Evolutionary conservation across 805 yeast species (phyloP), one percentile per base, ranked within the genome.

Genomic region (Myxozyma sirexii): DNA sequence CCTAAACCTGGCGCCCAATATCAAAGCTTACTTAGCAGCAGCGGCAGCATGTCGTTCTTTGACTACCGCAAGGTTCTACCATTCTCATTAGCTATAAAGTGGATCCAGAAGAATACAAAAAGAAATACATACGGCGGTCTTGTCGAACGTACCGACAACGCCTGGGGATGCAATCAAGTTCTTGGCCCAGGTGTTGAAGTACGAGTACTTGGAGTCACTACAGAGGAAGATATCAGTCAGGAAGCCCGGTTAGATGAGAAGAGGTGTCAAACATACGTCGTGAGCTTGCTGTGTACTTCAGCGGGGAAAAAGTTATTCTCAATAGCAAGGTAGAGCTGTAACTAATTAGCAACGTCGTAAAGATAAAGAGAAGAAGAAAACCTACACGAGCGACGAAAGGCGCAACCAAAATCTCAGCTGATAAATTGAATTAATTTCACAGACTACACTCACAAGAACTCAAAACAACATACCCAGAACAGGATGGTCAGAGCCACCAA

Each of bases 311-410:
- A 2, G 13, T 47, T 59, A 19, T 55, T 47, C 46, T 57, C 61
- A 21, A 60, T 57, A 23, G 56, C 4, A 29, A 56, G 17, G 38
- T 56, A 60, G 29, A 60, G 38, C 59, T 54, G 15, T 12, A 23
- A n/a, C n/a, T n/a, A n/a, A n/a, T n/a, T n/a, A 4, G 27, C 46
- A 27, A 10, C 13, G 43, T 17, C 17, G n/a, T 12, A 24, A 26
- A 23, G 19, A 4, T 38, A 12, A 3, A 17, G 19, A 21, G 31
- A 4, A 3, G 29, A 5, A 33, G 3, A 17, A 15, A 35, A 41
- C 64, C 45, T 50, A 66, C 55, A 8, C 69, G 56, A 24, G 63
- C 53, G 37, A 66, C 39, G 44, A 66, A 67, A 6, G 69, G 68
- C n/a, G 67, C 68, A 35, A 66, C 49, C 60, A 62, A 33, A 39